Percentiles rank a stretch among this genome's conserved stretches.
These are phyloP conservation scores for Chaetomiaceae sp. DNA, from an alignment of 2,329 filamentous ascomycete genomes.

Conservation along the genomic window DNA sequence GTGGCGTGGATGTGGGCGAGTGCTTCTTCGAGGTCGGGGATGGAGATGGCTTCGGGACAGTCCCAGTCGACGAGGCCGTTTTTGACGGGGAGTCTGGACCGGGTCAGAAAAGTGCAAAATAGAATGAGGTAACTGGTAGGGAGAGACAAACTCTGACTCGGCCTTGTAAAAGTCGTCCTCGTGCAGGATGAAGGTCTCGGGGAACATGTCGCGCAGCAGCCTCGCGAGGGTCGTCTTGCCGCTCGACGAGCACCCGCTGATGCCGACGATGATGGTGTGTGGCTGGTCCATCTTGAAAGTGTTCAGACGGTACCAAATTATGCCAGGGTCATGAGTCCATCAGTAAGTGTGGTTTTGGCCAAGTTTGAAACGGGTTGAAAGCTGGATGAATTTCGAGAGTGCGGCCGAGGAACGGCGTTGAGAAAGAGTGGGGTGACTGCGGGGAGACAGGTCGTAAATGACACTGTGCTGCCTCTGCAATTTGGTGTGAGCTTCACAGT, in stretches of 20 bases:
- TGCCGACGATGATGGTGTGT: slow-evolving; percentile 64
- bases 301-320: neutral
- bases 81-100: slow-evolving; percentile 49
- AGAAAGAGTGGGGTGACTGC: too few relatives aligned
- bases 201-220: slow-evolving; percentile 77
- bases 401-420: too few relatives aligned
- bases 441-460: too few relatives aligned
- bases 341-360: neutral
- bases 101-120: neutral
- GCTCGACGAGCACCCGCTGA: slow-evolving; percentile 86
- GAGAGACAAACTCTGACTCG: slow-evolving; percentile 59
- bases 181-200: slow-evolving; percentile 76
- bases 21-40: slow-evolving; percentile 62
- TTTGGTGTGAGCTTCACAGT: too few relatives aligned
- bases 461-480: too few relatives aligned
- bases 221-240: slow-evolving; percentile 93
- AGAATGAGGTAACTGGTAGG: neutral
- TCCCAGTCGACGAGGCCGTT: slow-evolving; percentile 83
- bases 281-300: slow-evolving; percentile 31
- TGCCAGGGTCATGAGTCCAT: neutral
- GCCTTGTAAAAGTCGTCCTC: slow-evolving; percentile 93
- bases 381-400: too few relatives aligned
- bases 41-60: slow-evolving; percentile 72
- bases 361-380: neutral
- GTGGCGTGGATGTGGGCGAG: slow-evolving; percentile 66